Percentiles rank a stretch among this genome's conserved stretches.
phyloP scores from a whole-genome alignment of 805 yeast genomes.

The Suhomyces tanzawaensis region DNA sequence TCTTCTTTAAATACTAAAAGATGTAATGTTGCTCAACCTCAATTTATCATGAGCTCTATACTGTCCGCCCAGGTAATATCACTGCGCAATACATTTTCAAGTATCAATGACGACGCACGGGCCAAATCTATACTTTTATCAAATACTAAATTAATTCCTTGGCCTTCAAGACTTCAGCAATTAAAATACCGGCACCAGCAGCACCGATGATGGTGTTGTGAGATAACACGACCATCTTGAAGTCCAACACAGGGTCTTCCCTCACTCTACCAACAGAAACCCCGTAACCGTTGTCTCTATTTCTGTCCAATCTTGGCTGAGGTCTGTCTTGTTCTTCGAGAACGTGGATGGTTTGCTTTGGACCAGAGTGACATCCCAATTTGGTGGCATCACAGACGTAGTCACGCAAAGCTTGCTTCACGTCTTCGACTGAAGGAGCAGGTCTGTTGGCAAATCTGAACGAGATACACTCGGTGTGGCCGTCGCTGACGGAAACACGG shows the following conservation, averaged over 20 bases:
- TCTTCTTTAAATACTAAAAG: too few relatives aligned
- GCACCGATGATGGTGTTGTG: conserved; percentile 98
- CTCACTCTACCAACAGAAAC: conserved; percentile 94
- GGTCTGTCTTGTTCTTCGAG: conserved; percentile 92
- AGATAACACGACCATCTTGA: conserved; percentile 94
- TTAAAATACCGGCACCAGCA: conserved; percentile 96
- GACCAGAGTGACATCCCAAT: conserved; percentile 88
- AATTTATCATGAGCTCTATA: too few relatives aligned
- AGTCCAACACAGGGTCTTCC: conserved; percentile 88
- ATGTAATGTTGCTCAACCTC: too few relatives aligned
- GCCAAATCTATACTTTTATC: too few relatives aligned
- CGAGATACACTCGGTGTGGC: conserved; percentile 95
- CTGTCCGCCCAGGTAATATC: too few relatives aligned
- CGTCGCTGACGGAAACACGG: conserved; percentile 95
- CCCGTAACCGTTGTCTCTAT: conserved; percentile 90
- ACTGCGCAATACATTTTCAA: neutral
- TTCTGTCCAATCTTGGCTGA: conserved; percentile 95
- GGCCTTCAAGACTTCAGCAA: conserved; percentile 84
- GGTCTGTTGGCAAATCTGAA: conserved; percentile 78
- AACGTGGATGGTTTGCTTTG: conserved; percentile 86
- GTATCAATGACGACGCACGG: too few relatives aligned
- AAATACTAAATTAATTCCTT: conserved; percentile 60
- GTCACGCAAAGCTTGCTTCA: conserved; percentile 65
- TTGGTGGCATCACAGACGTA: conserved; percentile 81
- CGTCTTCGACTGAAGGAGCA: conserved; percentile 80